These are phyloP conservation scores for Clarireedia hainanense DNA, from an alignment of 2,329 filamentous ascomycete genomes.

Conservation along the genomic window DNA sequence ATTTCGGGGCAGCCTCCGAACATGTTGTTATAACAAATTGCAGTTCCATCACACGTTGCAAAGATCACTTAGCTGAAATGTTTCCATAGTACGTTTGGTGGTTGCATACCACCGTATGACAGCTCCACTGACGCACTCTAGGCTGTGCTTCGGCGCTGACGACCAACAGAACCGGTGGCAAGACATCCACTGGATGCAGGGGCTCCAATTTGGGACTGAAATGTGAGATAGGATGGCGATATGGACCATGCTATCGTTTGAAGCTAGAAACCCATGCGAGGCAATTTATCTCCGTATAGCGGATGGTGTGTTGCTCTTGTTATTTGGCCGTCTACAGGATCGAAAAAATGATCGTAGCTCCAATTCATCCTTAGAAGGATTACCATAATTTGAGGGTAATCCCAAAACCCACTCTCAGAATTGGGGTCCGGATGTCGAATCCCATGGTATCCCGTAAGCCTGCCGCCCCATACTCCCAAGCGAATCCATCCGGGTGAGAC, in stretches of 20 bases:
- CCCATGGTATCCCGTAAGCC: slow-evolving; percentile 5
- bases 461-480: not conserved
- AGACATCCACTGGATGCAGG: not conserved
- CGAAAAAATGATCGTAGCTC: not conserved
- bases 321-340: not conserved
- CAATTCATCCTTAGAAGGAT: not conserved
- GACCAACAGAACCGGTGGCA: not conserved
- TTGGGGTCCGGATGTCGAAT: slow-evolving; percentile 4
- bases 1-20: not conserved
- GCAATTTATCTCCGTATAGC: not conserved
- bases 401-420: not conserved
- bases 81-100: not conserved
- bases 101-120: not conserved
- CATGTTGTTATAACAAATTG: not conserved
- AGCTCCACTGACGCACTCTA: not conserved
- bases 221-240: no score
- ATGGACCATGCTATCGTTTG: not conserved
- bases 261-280: not conserved
- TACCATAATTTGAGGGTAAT: not conserved
- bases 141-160: not conserved
- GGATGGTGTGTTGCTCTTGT: not conserved
- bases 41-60: not conserved
- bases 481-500: no score
- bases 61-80: not conserved
- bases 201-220: not conserved